Evolutionary conservation across 805 yeast species (phyloP).

Genomic region (Candida maesae): DNA sequence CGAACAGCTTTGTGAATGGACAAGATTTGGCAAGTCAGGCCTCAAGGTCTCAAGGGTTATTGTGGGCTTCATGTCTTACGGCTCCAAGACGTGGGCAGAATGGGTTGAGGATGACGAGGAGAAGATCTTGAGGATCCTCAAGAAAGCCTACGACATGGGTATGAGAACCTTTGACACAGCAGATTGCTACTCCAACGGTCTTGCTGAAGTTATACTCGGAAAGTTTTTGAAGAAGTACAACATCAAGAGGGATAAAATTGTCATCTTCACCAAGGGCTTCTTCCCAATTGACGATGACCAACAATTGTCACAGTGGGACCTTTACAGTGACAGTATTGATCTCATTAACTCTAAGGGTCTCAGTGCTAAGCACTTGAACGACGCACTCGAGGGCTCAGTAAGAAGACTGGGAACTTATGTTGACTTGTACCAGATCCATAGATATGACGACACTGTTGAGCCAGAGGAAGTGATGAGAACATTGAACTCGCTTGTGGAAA

Average conservation of each 20-base stretch:
- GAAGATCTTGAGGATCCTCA: conserved; percentile 37
- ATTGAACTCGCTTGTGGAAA: conserved; percentile 43
- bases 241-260: conserved; percentile 51
- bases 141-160: conserved; percentile 43
- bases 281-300: conserved; percentile 18
- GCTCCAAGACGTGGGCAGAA: conserved; percentile 37
- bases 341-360: conserved; percentile 34
- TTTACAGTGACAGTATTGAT: conserved; percentile 1
- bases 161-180: conserved; percentile 50
- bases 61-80: conserved; percentile 53
- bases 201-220: conserved; percentile 45
- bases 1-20: conserved; percentile 10
- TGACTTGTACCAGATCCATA: conserved; percentile 50
- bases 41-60: conserved; percentile 44
- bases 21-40: conserved; percentile 41
- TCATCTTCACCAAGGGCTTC: conserved; percentile 45
- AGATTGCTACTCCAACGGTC: conserved; percentile 44
- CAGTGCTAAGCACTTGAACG: conserved; percentile 44
- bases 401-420: conserved; percentile 42
- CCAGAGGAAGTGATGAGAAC: conserved; percentile 49
- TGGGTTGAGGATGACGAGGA: conserved; percentile 47
- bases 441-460: conserved; percentile 42
- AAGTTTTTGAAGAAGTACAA: conserved; percentile 48
- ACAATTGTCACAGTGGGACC: conserved; percentile 6
- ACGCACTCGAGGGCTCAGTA: conserved; percentile 37